These are phyloP conservation scores for Spizellomyces punctatus DNA, from an alignment of 192 early-diverging fungal genomes.

Conservation along the genomic window DNA sequence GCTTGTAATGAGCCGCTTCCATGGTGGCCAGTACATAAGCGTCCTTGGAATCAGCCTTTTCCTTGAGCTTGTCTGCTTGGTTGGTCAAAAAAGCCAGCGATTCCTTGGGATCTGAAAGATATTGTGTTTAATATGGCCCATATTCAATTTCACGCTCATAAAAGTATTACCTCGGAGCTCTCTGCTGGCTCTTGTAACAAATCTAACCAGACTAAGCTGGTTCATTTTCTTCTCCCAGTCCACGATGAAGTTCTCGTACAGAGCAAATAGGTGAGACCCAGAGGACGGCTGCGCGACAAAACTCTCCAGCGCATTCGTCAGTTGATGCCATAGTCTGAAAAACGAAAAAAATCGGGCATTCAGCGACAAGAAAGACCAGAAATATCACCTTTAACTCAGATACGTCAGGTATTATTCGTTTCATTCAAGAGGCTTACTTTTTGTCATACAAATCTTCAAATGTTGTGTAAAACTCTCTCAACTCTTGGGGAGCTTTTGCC, in stretches of 20 bases:
- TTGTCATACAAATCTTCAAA: conserved; percentile 95
- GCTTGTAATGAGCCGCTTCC: conserved; percentile 84
- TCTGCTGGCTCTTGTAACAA: conserved; percentile 74
- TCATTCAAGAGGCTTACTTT: conserved; percentile 66
- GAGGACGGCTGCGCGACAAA: conserved; percentile 82
- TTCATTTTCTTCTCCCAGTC: conserved; percentile 97
- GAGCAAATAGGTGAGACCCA: conserved; percentile 70
- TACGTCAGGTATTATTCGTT: no score
- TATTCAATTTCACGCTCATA: no score
- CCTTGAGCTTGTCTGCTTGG: conserved; percentile 72
- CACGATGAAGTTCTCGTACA: conserved; percentile 89
- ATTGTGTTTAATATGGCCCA: not conserved
- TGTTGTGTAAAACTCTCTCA: conserved; percentile 76
- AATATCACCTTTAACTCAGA: no score
- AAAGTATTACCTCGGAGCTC: conserved; percentile 36
- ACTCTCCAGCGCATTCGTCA: conserved; percentile 78
- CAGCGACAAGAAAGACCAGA: not conserved
- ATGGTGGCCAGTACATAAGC: conserved; percentile 84
- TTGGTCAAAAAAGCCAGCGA: conserved; percentile 76
- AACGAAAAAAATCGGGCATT: not conserved
- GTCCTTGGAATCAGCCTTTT: conserved; percentile 62
- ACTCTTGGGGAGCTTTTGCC: conserved; percentile 62
- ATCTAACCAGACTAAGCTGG: conserved; percentile 84
- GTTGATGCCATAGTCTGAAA: conserved; percentile 94
- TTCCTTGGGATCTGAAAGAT: conserved; percentile 57